Base-by-base conservation (phyloP, 1,139 yeast species). In the Candida sojae region DNA sequence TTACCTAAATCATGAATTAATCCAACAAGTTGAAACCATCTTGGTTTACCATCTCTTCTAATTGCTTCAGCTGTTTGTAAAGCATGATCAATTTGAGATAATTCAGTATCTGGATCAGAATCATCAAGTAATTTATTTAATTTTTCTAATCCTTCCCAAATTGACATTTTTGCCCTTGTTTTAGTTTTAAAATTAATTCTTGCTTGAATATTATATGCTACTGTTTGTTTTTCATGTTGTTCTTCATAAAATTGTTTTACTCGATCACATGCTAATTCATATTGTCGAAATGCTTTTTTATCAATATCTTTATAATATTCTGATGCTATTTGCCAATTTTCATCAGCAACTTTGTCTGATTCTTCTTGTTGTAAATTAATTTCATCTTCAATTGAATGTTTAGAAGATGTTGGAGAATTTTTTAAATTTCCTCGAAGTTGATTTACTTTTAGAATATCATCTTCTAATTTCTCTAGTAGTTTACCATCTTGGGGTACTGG, bases 1-100 rank as follows among this genome's bases (percentile, higher is more conserved):
- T 85, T 85, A 1, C 91, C 91, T 52, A 85, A 67, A 61, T 85
- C 91, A 59, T 85, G 91, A 38, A 85, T 83, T 39, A 85, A 66
- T 0, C 91, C 91, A 6, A 86, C 89, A 21, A 85, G 66, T 62
- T 85, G 91, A 70, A 85, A 84, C 91, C 91, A 85, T 35, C 90
- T 66, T 0, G 91, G 91, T 58, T 82, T 81, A 1, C 80, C 79
- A 56, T 85, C 91, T 49, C 77, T 64, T 55, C 89, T 67, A 44
- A 85, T 85, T 3, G 90, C 89, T 57, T 85, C 90, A 2, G 91
- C 91, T 0, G 91, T 85, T 63, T 85, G 91, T 29, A 85, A 60
- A 0, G 91, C 90, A 62, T 85, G 91, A 57, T 85, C 90, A 43
- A 85, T 85, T 57, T 85, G 91, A 0, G 88, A 82, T 34, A 85